Evolutionary conservation across 2,329 filamentous ascomycete genomes (phyloP).

Genomic region (Sporothrix variecibatus): DNA sequence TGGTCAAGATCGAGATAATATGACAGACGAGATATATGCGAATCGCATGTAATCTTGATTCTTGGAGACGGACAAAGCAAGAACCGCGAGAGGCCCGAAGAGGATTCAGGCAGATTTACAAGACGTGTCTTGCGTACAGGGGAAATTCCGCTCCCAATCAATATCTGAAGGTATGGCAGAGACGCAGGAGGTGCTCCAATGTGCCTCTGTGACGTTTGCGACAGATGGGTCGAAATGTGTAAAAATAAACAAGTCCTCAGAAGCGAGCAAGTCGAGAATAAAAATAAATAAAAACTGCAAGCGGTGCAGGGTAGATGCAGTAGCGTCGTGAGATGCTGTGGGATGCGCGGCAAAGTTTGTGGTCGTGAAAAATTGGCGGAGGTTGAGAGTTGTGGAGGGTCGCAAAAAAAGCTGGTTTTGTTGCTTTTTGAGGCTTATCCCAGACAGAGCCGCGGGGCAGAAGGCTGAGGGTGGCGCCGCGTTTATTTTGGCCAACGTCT

Average conservation of each 20-base stretch:
- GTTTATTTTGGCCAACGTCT: background rate
- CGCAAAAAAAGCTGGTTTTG: background rate
- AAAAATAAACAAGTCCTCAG: slow-evolving; percentile 5
- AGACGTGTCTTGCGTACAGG: slow-evolving; percentile 2
- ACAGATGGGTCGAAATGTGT: background rate
- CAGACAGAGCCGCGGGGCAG: slow-evolving; percentile 18
- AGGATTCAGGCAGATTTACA: slow-evolving; percentile 16
- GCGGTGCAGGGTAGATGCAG: slow-evolving; percentile 8
- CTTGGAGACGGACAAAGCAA: background rate
- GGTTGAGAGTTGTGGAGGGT: slow-evolving; percentile 6
- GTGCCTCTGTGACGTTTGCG: background rate
- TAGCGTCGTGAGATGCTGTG: slow-evolving; percentile 10
- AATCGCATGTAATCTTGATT: background rate
- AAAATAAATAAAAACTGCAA: background rate
- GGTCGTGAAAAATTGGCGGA: background rate
- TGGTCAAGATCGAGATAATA: background rate
- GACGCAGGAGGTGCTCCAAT: background rate
- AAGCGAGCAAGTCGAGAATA: background rate
- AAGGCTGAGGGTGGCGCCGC: slow-evolving; percentile 18
- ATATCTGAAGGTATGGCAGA: background rate
- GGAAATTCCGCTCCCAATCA: background rate
- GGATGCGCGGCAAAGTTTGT: slow-evolving; percentile 1
- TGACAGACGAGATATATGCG: background rate
- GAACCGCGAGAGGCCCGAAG: background rate
- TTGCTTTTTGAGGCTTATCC: slow-evolving; percentile 17